These are phyloP conservation scores for Blepharisma japonicum DNA, from an alignment of 73 alveolate genomes.

Conservation along the genomic window DNA sequence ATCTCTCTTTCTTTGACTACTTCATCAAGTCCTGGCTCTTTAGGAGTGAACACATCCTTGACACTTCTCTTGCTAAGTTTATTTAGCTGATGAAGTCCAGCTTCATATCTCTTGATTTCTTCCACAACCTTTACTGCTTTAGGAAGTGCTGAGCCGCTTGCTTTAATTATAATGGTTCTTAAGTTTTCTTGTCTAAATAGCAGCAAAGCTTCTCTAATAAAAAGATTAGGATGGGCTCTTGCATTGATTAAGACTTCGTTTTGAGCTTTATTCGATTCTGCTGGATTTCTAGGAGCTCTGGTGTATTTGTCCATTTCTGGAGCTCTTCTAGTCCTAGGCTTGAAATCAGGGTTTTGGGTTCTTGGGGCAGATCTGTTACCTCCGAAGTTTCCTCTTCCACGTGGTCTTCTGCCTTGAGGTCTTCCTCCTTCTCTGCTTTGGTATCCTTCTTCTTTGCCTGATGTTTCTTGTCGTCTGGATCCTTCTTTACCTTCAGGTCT, in stretches of 20 bases:
- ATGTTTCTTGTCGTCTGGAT: too few species aligned
- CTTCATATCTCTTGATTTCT: slow-evolving; percentile 12
- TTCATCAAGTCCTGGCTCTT: slow-evolving; percentile 26
- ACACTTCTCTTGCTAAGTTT: neutral
- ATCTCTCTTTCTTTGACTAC: slow-evolving; percentile 2
- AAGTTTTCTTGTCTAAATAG: neutral
- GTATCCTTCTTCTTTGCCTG: too few species aligned
- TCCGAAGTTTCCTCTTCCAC: too few species aligned
- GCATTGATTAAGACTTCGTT: slow-evolving; percentile 8
- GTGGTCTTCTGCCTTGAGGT: slow-evolving; percentile 6
- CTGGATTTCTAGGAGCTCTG: neutral
- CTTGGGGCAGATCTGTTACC: too few species aligned
- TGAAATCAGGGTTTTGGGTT: too few species aligned
- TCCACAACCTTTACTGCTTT: slow-evolving; percentile 27
- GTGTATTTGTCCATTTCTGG: too few species aligned
- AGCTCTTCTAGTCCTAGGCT: too few species aligned
- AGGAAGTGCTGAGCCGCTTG: slow-evolving; percentile 27
- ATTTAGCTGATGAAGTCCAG: slow-evolving; percentile 28
- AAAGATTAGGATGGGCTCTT: slow-evolving; percentile 9
- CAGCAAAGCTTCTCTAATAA: neutral
- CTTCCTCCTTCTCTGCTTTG: neutral
- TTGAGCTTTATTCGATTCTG: neutral
- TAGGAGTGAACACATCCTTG: neutral
- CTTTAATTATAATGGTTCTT: neutral
- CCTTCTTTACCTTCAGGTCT: too few species aligned